Percentiles rank a stretch among this genome's conserved stretches.
These are phyloP conservation scores for Insectozyma bohioensis DNA, from an alignment of 1,139 yeast species.

Conservation along the genomic window DNA sequence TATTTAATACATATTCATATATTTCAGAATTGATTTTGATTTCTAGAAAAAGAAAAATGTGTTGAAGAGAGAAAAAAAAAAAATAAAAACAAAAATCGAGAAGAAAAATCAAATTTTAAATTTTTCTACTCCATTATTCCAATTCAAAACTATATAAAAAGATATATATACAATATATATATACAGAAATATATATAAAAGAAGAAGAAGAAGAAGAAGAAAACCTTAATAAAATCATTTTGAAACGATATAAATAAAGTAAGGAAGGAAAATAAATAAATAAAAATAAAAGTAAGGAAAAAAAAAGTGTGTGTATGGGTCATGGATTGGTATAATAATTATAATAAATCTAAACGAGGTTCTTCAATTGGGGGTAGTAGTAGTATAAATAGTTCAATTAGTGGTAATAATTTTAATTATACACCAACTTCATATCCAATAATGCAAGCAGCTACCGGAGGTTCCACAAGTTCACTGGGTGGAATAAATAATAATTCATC, in stretches of 20 bases:
- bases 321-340: constrained; percentile 21
- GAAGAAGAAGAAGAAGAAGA: constrained; percentile 3
- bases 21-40: too few relatives aligned
- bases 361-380: too few relatives aligned
- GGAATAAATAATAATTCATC: constrained; percentile 4
- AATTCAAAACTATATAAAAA: not conserved
- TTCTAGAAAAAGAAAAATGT: too few relatives aligned
- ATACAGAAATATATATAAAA: not conserved
- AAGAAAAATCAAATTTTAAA: too few relatives aligned
- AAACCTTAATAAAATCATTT: constrained; percentile 1
- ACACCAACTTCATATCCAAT: constrained; percentile 6
- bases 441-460: constrained; percentile 5
- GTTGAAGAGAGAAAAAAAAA: too few relatives aligned
- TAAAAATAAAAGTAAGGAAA: not conserved
- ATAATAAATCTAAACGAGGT: constrained; percentile 13
- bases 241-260: too few relatives aligned
- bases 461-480: constrained; percentile 3
- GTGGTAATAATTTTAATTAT: not conserved
- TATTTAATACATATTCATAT: too few relatives aligned
- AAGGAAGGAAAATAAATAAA: constrained; percentile 2
- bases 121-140: too few relatives aligned
- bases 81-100: too few relatives aligned
- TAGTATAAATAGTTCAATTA: not conserved
- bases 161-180: not conserved
- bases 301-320: not conserved